Base-by-base conservation (phyloP, 1,284 basidiomycete genomes). In the Xanthoconium separans region DNA sequence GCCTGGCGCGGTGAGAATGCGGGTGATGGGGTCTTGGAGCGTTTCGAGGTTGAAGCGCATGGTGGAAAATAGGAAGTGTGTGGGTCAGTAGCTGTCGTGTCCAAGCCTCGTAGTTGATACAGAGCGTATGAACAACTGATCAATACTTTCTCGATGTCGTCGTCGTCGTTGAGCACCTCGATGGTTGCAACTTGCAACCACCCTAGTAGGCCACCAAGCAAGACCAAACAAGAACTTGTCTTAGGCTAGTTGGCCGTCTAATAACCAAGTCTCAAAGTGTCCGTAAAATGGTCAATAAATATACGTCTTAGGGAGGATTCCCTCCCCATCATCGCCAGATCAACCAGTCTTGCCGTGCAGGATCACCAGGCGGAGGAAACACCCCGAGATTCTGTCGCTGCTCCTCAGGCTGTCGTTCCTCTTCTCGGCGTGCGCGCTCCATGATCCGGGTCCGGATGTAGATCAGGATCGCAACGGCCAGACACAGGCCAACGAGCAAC, bases 371-470 rank as follows among this genome's bases (percentile, higher is more conserved):
- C 10, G 79, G 80, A 34, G 87, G 87, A 65, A 87, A 85, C 47
- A 82, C 53, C 2, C 84, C 85, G 7, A 55, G 44, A 43, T 72
- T 47, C 48, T 55, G 58, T 37, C 39, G 60, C 29, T 56, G 58
- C 41, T 54, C 59, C 29, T 47, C 69, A 22, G 53, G 60, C 41
- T 58, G 56, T 47, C 42, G 70, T 15, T 58, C 65, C 31, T 81
- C 77, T 39, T 82, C 78, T 56, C 84, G 73, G 55, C 88, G 75
- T 69, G 84, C 79, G 51, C 86, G 73, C 59, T 87, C 85, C 41
- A 87, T 79, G 61, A 88, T 84, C 52, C 89, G 78, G 13, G 84
- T 85, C 51, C 89, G 80, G 51, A 89, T 73, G 63, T 87, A 91
- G 44, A 91, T 75, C 61, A 91, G 72, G 40, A 83, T 70, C 4